Evolutionary conservation across 768 basidiomycete genomes (phyloP).

Genomic region (Dacryopinax primogenitus): DNA sequence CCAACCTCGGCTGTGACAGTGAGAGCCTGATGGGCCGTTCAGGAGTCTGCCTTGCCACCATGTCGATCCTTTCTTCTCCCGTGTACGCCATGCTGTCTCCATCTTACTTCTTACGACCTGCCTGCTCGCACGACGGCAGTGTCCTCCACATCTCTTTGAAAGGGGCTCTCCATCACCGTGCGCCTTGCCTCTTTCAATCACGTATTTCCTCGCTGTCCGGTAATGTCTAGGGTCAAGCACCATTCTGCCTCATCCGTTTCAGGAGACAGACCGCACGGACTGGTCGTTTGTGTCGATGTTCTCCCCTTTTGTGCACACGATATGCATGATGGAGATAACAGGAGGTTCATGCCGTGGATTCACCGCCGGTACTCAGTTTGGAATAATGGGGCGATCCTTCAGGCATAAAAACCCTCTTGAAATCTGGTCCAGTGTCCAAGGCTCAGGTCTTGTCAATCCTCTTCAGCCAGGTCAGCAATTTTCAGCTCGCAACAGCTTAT

Average conservation of each 20-base stretch:
- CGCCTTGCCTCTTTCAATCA: not conserved
- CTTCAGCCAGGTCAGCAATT: not conserved
- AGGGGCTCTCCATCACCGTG: not conserved
- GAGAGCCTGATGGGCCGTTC: not conserved
- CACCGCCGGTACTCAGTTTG: no score
- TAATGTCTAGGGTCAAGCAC: not conserved
- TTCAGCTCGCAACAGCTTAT: conserved; percentile 15
- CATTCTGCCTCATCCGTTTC: conserved; percentile 4
- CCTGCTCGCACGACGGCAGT: not conserved
- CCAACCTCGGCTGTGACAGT: not conserved
- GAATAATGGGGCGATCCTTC: not conserved
- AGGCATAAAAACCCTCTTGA: not conserved
- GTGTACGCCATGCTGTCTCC: not conserved
- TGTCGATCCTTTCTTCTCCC: not conserved
- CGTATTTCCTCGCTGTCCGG: not conserved
- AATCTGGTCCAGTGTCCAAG: not conserved
- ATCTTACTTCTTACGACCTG: not conserved
- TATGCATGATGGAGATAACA: not conserved
- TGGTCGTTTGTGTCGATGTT: not conserved
- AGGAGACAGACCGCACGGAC: not conserved
- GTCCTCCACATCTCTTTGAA: not conserved
- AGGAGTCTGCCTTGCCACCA: not conserved
- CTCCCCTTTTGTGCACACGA: not conserved
- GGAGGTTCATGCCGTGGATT: not conserved
- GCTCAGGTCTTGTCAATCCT: not conserved